A percentile compares a stretch with the other conserved stretches of the same genome.
These are phyloP conservation scores for Monosporozyma aerobia DNA, from an alignment of 805 yeast species.

Conservation along the genomic window DNA sequence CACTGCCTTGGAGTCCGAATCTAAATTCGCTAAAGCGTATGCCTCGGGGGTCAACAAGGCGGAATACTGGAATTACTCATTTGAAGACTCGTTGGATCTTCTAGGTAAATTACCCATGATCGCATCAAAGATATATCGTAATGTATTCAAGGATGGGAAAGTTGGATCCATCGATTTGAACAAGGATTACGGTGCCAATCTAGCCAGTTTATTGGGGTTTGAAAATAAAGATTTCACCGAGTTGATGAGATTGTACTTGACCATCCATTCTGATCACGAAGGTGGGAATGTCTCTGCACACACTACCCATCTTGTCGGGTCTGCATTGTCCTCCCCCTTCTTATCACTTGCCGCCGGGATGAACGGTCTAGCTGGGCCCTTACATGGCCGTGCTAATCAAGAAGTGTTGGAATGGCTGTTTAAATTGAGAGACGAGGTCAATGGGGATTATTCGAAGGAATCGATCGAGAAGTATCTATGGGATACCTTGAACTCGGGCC, in stretches of 20 bases:
- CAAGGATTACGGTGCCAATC: slow-evolving; percentile 59
- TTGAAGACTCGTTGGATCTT: slow-evolving; percentile 70
- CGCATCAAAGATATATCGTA: slow-evolving; percentile 77
- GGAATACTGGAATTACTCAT: slow-evolving; percentile 78
- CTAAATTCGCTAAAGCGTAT: slow-evolving; percentile 76
- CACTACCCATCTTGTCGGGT: slow-evolving; percentile 78
- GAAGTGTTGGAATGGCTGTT: slow-evolving; percentile 77
- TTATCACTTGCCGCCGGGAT: slow-evolving; percentile 73
- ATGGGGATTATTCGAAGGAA: slow-evolving; percentile 59
- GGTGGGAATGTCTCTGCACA: slow-evolving; percentile 87
- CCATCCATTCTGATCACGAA: slow-evolving; percentile 83
- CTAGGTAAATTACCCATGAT: slow-evolving; percentile 75
- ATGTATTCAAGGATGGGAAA: slow-evolving; percentile 76
- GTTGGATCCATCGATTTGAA: slow-evolving; percentile 40
- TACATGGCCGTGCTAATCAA: slow-evolving; percentile 83
- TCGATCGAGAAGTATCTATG: slow-evolving; percentile 69
- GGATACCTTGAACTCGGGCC: slow-evolving; percentile 71
- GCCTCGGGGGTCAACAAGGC: slow-evolving; percentile 74
- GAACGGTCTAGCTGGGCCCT: slow-evolving; percentile 81
- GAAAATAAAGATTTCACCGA: slow-evolving; percentile 63
- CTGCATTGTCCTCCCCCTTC: slow-evolving; percentile 72
- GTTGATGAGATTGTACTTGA: slow-evolving; percentile 69
- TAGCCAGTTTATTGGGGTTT: slow-evolving; percentile 50
- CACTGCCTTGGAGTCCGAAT: slow-evolving; percentile 73
- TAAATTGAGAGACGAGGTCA: slow-evolving; percentile 47